Evolutionary conservation across 2,329 filamentous ascomycete genomes (phyloP).

Genomic region (Zasmidium citrigriseum): DNA sequence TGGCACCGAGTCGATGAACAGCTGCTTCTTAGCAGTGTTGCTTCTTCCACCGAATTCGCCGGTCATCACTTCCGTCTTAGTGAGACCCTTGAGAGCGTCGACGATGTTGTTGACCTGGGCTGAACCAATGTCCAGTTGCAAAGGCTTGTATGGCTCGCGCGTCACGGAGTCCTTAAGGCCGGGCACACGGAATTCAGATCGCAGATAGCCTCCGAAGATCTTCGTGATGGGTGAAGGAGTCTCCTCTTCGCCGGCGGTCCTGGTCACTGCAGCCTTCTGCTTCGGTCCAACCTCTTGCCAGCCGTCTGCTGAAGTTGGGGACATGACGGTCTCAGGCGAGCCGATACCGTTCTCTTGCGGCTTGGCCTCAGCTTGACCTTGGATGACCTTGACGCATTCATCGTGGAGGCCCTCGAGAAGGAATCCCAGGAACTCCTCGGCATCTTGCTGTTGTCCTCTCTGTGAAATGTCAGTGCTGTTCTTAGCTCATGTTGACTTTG

Average conservation of each 20-base stretch:
- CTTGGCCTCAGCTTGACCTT: slow-evolving; percentile 30
- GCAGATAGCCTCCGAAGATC: slow-evolving; percentile 88
- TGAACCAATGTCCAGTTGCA: slow-evolving; percentile 92
- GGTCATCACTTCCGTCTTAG: slow-evolving; percentile 79
- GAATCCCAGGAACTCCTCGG: slow-evolving; percentile 94
- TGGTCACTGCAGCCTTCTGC: slow-evolving; percentile 82
- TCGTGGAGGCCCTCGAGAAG: slow-evolving; percentile 90
- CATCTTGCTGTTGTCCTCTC: slow-evolving; percentile 96
- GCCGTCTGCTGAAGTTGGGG: slow-evolving; percentile 51
- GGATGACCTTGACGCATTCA: slow-evolving; percentile 79
- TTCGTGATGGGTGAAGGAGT: slow-evolving; percentile 76
- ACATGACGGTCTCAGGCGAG: slow-evolving; percentile 48
- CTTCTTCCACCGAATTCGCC: slow-evolving; percentile 81
- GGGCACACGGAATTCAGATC: slow-evolving; percentile 84
- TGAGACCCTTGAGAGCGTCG: slow-evolving; percentile 84
- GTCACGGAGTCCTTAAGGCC: slow-evolving; percentile 90
- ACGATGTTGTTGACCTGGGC: slow-evolving; percentile 85
- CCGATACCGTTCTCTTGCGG: slow-evolving; percentile 32
- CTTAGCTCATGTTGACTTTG: neutral
- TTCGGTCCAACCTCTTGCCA: slow-evolving; percentile 95
- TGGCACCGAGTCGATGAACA: slow-evolving; percentile 88
- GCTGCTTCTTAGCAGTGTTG: slow-evolving; percentile 80
- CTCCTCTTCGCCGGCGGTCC: slow-evolving; percentile 67
- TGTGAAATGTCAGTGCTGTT: slow-evolving; percentile 40
- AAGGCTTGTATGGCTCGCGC: slow-evolving; percentile 86